Conservation (phyloP, 805 yeast species). For the Metschnikowia koreensis region DNA sequence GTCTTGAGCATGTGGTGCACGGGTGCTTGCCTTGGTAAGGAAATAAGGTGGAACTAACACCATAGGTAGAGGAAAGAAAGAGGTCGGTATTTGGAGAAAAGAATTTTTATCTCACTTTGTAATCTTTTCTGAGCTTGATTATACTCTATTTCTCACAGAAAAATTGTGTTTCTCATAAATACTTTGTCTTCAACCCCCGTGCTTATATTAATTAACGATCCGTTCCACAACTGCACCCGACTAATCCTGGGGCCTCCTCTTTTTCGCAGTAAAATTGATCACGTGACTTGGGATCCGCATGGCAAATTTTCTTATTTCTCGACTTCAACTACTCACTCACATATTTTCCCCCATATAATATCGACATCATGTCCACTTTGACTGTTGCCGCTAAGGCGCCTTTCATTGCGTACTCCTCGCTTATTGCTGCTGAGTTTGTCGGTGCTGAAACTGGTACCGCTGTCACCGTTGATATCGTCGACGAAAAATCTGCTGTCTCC, state of each 20-base stretch:
- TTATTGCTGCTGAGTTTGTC: conserved; percentile 75
- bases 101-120: too few species aligned
- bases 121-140: too few species aligned
- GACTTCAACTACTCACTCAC: neutral
- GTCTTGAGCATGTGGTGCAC: neutral
- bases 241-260: too few species aligned
- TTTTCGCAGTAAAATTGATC: too few species aligned
- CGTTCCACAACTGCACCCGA: too few species aligned
- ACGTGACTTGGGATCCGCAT: too few species aligned
- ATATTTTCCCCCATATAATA: neutral
- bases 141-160: too few species aligned
- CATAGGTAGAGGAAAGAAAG: neutral
- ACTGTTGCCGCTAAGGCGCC: conserved; percentile 86
- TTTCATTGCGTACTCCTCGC: conserved; percentile 70
- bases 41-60: too few species aligned
- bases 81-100: neutral
- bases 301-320: neutral
- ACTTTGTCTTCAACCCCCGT: too few species aligned
- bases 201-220: too few species aligned
- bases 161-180: too few species aligned
- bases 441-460: conserved; percentile 50
- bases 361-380: conserved; percentile 42
- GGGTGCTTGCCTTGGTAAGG: neutral
- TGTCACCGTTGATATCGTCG: conserved; percentile 63
- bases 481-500: conserved; percentile 57